These are phyloP conservation scores for Alloascoidea hylecoeti DNA, from an alignment of 805 yeast genomes.

Conservation along the genomic window DNA sequence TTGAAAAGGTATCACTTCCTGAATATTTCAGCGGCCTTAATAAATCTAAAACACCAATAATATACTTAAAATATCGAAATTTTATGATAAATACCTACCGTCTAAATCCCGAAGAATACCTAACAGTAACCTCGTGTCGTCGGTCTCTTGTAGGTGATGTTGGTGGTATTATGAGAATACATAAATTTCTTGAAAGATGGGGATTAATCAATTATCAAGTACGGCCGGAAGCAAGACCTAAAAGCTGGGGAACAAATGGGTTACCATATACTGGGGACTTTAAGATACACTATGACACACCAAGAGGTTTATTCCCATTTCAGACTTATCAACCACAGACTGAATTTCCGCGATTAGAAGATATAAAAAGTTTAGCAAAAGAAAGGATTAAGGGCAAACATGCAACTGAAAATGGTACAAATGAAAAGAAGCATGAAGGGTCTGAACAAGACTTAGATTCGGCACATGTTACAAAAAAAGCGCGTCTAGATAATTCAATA, in stretches of 20 bases:
- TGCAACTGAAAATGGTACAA: constrained; percentile 5
- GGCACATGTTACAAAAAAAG: constrained; percentile 5
- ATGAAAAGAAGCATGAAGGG: constrained; percentile 5
- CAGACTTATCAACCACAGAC: constrained; percentile 47
- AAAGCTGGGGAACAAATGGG: constrained; percentile 56
- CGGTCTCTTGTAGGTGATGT: constrained; percentile 88
- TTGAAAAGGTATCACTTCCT: constrained; percentile 75
- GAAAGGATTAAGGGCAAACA: background rate
- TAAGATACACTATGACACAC: constrained; percentile 71
- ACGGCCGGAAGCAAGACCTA: constrained; percentile 59
- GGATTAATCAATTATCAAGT: constrained; percentile 90
- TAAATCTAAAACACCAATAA: constrained; percentile 67
- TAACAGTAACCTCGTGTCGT: constrained; percentile 83
- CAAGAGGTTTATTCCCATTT: constrained; percentile 86
- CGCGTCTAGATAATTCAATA: constrained; percentile 3
- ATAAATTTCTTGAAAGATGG: constrained; percentile 78
- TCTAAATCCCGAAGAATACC: constrained; percentile 77
- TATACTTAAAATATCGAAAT: constrained; percentile 72
- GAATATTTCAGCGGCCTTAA: constrained; percentile 59
- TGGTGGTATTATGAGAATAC: constrained; percentile 75
- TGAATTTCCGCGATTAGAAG: constrained; percentile 13
- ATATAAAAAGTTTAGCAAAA: background rate
- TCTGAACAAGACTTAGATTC: constrained; percentile 6
- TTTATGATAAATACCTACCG: constrained; percentile 84
- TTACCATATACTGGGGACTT: constrained; percentile 78